These are phyloP conservation scores for Saccharomyces hybrid DNA, from an alignment of 1,139 yeast species.

Conservation along the genomic window DNA sequence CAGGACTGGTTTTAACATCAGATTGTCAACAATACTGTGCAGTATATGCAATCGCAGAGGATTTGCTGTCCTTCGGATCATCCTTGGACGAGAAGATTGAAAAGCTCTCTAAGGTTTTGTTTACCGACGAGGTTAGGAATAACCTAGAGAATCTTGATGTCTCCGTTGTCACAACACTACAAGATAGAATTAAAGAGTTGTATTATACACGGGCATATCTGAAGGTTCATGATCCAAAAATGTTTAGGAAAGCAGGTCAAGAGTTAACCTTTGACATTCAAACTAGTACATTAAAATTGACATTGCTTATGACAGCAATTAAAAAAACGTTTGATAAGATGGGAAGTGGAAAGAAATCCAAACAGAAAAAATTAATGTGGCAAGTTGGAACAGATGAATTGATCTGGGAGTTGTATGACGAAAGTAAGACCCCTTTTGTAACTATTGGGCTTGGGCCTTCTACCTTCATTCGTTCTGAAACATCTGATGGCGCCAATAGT, in stretches of 20 bases:
- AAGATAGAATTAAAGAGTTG: slow-evolving; percentile 23
- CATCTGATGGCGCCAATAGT: slow-evolving; percentile 53
- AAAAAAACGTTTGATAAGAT: slow-evolving; percentile 41
- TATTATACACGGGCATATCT: slow-evolving; percentile 26
- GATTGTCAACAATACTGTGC: slow-evolving; percentile 69
- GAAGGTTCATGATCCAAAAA: slow-evolving; percentile 24
- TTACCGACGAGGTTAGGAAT: slow-evolving; percentile 30
- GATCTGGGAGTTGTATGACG: slow-evolving; percentile 61
- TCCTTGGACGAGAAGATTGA: slow-evolving; percentile 48
- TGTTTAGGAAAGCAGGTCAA: slow-evolving; percentile 29
- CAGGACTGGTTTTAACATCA: slow-evolving; percentile 60
- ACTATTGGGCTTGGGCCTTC: slow-evolving; percentile 64
- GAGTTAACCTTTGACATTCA: slow-evolving; percentile 51
- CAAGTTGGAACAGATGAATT: slow-evolving; percentile 61
- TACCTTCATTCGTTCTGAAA: slow-evolving; percentile 48
- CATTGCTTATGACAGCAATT: slow-evolving; percentile 60
- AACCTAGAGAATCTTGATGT: slow-evolving; percentile 32
- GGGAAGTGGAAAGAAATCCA: slow-evolving; percentile 34
- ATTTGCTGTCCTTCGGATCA: slow-evolving; percentile 57
- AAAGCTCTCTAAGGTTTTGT: slow-evolving; percentile 48
- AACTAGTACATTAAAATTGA: slow-evolving; percentile 49
- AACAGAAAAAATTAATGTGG: slow-evolving; percentile 41
- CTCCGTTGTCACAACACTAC: slow-evolving; percentile 25
- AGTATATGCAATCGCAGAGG: slow-evolving; percentile 54
- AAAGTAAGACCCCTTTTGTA: slow-evolving; percentile 51